Percentiles rank a stretch among this genome's conserved stretches.
phyloP scores from a whole-genome alignment of 805 yeast species.

The Spathaspora gorwiae region DNA sequence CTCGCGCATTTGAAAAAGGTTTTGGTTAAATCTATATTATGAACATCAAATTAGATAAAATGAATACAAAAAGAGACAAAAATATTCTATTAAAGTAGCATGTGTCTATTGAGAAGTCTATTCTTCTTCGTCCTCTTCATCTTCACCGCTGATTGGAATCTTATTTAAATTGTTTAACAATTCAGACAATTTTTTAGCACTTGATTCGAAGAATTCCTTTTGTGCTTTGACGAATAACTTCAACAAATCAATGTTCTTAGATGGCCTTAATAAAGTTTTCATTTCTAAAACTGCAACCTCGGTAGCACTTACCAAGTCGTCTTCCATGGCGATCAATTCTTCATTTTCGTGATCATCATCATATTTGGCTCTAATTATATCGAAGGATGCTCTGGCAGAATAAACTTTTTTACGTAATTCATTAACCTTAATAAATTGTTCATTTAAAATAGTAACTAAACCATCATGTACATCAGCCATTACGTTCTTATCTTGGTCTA shows the following conservation, averaged over 20 bases:
- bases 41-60: too few relatives aligned
- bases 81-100: too few relatives aligned
- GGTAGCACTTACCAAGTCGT: slow-evolving; percentile 75
- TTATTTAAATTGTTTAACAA: slow-evolving; percentile 28
- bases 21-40: too few relatives aligned
- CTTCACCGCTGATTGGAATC: slow-evolving; percentile 33
- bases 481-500: slow-evolving; percentile 64
- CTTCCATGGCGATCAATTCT: slow-evolving; percentile 59
- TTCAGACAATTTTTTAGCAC: slow-evolving; percentile 29
- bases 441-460: slow-evolving; percentile 48
- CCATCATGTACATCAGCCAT: slow-evolving; percentile 55
- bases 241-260: slow-evolving; percentile 58
- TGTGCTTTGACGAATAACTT: slow-evolving; percentile 68
- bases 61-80: too few relatives aligned
- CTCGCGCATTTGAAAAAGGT: too few relatives aligned
- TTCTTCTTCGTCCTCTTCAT: slow-evolving; percentile 18
- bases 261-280: slow-evolving; percentile 67
- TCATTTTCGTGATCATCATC: slow-evolving; percentile 46
- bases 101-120: too few relatives aligned
- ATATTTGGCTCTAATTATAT: slow-evolving; percentile 55
- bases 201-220: slow-evolving; percentile 45
- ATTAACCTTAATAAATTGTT: slow-evolving; percentile 57
- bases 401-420: slow-evolving; percentile 66
- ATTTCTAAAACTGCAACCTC: slow-evolving; percentile 74
- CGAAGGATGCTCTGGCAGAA: slow-evolving; percentile 64